Evolutionary conservation across 495 filamentous ascomycete species (phyloP).

Genomic region (Penicillium argentinense): DNA sequence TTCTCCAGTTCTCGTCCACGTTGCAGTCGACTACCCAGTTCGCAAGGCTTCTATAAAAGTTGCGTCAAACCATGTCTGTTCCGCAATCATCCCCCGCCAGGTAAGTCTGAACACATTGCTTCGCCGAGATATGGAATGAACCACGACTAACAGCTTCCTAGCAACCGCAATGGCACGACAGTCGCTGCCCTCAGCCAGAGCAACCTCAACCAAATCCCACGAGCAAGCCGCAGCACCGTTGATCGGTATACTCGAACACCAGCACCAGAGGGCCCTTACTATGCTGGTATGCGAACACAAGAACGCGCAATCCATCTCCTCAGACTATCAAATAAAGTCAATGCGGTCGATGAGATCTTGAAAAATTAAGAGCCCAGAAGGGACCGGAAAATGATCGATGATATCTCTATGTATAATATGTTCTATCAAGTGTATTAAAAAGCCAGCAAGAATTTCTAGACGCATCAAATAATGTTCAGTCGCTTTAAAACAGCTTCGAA

Average conservation of each 20-base stretch:
- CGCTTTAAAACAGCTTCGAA: slow-evolving; percentile 32
- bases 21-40: neutral
- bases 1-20: neutral
- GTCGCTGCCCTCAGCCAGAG: slow-evolving; percentile 27
- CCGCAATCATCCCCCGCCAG: slow-evolving; percentile 12
- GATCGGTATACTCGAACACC: slow-evolving; percentile 35
- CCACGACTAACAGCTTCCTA: slow-evolving; percentile 13
- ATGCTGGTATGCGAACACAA: slow-evolving; percentile 32
- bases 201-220: slow-evolving; percentile 34
- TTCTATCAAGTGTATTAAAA: slow-evolving; percentile 5
- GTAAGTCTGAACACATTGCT: slow-evolving; percentile 15
- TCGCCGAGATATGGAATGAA: neutral
- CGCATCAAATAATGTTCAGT: slow-evolving; percentile 3
- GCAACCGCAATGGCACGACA: slow-evolving; percentile 17
- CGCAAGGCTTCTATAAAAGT: neutral
- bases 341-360: slow-evolving; percentile 36
- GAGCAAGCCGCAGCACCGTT: slow-evolving; percentile 23
- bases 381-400: neutral
- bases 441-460: slow-evolving; percentile 1
- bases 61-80: slow-evolving; percentile 19
- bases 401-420: slow-evolving; percentile 30
- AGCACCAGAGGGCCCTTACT: slow-evolving; percentile 41
- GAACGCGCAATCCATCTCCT: slow-evolving; percentile 35
- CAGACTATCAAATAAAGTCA: slow-evolving; percentile 35
- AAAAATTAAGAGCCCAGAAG: slow-evolving; percentile 8